Conservation (phyloP, 305 asterid species). For the Coffea humblotiana region DNA sequence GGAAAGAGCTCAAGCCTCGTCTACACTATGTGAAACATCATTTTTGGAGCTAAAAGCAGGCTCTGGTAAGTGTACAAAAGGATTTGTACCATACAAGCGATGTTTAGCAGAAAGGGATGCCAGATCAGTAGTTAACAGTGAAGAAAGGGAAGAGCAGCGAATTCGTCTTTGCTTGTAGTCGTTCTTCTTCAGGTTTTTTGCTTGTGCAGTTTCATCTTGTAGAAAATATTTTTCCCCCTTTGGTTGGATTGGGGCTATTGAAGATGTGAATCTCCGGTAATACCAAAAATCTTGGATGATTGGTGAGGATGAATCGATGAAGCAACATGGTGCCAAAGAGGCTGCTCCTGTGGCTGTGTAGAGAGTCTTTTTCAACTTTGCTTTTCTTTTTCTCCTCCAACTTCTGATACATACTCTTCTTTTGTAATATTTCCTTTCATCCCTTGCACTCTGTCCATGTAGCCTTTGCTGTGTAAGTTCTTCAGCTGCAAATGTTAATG, state of each 20-base stretch:
- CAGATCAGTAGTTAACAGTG: conserved; percentile 31
- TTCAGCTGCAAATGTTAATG: conserved; percentile 3
- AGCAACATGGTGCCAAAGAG: conserved; percentile 14
- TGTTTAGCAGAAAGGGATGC: conserved; percentile 44
- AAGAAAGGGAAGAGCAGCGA: conserved; percentile 57
- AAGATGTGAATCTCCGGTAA: background rate
- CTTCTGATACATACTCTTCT: background rate
- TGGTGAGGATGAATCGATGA: conserved; percentile 5
- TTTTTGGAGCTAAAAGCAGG: conserved; percentile 26
- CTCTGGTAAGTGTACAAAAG: conserved; percentile 39
- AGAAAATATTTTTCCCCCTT: background rate
- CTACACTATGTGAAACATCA: conserved; percentile 13
- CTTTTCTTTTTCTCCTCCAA: background rate
- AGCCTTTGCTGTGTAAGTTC: conserved; percentile 10
- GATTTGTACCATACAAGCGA: conserved; percentile 78
- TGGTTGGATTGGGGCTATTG: background rate
- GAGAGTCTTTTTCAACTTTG: background rate
- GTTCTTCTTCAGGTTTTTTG: background rate
- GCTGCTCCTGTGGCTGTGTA: conserved; percentile 6
- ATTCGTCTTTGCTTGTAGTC: conserved; percentile 60
- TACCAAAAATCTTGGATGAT: background rate
- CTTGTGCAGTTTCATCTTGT: conserved; percentile 9
- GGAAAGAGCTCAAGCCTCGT: conserved; percentile 1
- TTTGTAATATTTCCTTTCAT: background rate
- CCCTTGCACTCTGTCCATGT: conserved; percentile 2